A percentile compares a stretch with the other conserved stretches of the same genome.
Conservation (phyloP, 257 asterid genomes). For the Cordia subcordata region DNA sequence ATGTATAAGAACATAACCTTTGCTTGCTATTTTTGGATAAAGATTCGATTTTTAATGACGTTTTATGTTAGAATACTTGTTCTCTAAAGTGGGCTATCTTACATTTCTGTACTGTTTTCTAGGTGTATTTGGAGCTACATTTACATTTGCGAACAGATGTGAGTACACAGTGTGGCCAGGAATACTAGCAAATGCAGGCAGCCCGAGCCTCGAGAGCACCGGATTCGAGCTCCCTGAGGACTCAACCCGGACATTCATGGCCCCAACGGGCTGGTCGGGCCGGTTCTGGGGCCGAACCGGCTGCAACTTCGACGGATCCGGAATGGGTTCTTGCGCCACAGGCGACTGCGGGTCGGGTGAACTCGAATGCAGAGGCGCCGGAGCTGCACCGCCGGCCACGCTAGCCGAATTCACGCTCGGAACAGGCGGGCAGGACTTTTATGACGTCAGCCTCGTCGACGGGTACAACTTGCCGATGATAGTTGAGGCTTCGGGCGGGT, state of each 20-base stretch:
- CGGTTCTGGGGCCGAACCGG: slow-evolving; percentile 92
- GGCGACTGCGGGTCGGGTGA: slow-evolving; percentile 90
- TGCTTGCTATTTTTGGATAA: not conserved
- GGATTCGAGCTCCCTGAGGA: slow-evolving; percentile 79
- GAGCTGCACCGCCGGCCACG: slow-evolving; percentile 93
- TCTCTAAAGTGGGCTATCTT: not conserved
- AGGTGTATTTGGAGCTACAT: slow-evolving; percentile 70
- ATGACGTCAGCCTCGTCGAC: slow-evolving; percentile 92
- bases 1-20: not conserved
- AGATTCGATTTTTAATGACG: not conserved
- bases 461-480: slow-evolving; percentile 86
- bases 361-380: slow-evolving; percentile 74
- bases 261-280: slow-evolving; percentile 96
- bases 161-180: slow-evolving; percentile 93
- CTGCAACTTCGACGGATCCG: slow-evolving; percentile 60
- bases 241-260: slow-evolving; percentile 54
- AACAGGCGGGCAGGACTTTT: slow-evolving; percentile 64
- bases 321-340: slow-evolving; percentile 54
- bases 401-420: slow-evolving; percentile 89
- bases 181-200: slow-evolving; percentile 76
- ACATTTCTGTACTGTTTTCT: slow-evolving; percentile 1
- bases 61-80: not conserved
- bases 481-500: slow-evolving; percentile 76
- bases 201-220: slow-evolving; percentile 66
- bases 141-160: slow-evolving; percentile 85